Percentiles rank a stretch among this genome's conserved stretches.
These are phyloP conservation scores for Bacidia gigantensis DNA, from an alignment of 495 filamentous ascomycete genomes.

Conservation along the genomic window DNA sequence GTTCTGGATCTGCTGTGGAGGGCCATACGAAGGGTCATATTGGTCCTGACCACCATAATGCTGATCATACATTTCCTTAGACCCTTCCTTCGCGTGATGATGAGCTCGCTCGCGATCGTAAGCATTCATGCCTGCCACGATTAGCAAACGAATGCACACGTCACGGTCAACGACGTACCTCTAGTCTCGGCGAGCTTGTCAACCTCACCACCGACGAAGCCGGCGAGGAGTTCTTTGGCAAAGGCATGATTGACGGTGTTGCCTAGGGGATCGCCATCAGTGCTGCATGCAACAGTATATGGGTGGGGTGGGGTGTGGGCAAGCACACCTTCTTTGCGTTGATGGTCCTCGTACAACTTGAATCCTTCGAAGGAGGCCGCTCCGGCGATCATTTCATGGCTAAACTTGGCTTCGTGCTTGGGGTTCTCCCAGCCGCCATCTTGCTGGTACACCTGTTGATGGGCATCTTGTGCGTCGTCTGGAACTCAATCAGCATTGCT, in stretches of 20 bases:
- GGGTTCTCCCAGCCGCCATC: conserved; percentile 17
- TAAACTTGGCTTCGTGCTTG: conserved; percentile 46
- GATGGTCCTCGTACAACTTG: conserved; percentile 65
- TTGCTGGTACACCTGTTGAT: conserved; percentile 46
- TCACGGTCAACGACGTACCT: conserved; percentile 26
- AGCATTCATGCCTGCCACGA: conserved; percentile 36
- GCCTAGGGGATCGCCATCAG: no score
- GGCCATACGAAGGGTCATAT: conserved; percentile 29
- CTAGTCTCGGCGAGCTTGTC: conserved; percentile 73
- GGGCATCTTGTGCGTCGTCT: conserved; percentile 40
- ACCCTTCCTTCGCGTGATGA: conserved; percentile 51
- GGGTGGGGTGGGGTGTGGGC: background rate
- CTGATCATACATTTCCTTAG: conserved; percentile 49
- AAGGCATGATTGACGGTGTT: conserved; percentile 55
- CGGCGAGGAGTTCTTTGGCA: conserved; percentile 65
- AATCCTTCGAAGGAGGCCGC: conserved; percentile 69
- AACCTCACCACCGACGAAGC: conserved; percentile 56
- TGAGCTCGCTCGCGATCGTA: conserved; percentile 54
- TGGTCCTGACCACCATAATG: conserved; percentile 38
- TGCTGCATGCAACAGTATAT: no score
- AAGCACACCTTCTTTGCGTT: conserved; percentile 52
- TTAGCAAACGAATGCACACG: background rate
- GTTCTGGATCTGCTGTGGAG: conserved; percentile 22
- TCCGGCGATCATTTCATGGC: conserved; percentile 62
- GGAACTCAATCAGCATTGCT: background rate